These are phyloP conservation scores for Populus pruinosa DNA, from an alignment of 345 rosid species.

Conservation along the genomic window DNA sequence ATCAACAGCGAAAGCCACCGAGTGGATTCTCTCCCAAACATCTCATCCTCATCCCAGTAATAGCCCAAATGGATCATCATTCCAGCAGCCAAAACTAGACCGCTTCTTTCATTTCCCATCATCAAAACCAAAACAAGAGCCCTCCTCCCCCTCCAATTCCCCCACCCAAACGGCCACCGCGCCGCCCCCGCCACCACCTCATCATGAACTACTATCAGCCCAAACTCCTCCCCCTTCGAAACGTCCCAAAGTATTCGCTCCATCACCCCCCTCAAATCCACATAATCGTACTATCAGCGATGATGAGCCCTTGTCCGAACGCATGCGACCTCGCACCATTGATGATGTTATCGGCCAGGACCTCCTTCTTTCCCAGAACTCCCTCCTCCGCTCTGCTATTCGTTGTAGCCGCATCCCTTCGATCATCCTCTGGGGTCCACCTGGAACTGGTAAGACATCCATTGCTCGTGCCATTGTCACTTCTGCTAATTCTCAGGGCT, in stretches of 20 bases:
- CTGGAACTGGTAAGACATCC: constrained; percentile 89
- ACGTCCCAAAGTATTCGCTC: constrained; percentile 28
- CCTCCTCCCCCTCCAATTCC: constrained; percentile 14
- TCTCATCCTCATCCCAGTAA: constrained; percentile 13
- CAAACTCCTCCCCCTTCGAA: constrained; percentile 21
- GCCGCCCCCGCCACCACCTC: neutral
- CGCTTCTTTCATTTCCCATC: constrained; percentile 40
- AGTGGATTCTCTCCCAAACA: constrained; percentile 54
- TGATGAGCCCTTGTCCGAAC: constrained; percentile 52
- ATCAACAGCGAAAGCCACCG: constrained; percentile 55
- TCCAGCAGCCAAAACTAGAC: constrained; percentile 51
- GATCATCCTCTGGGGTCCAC: constrained; percentile 79
- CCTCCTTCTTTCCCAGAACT: constrained; percentile 50
- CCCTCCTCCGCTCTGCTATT: constrained; percentile 59
- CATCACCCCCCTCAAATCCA: constrained; percentile 14
- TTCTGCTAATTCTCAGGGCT: constrained; percentile 32
- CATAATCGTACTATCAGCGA: neutral
- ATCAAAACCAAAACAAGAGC: constrained; percentile 21
- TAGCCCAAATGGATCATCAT: constrained; percentile 4
- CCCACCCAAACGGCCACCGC: constrained; percentile 6
- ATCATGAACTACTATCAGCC: neutral
- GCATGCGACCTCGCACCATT: constrained; percentile 75
- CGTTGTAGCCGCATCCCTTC: constrained; percentile 62
- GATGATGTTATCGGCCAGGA: constrained; percentile 79
- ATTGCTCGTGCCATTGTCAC: constrained; percentile 60